A percentile compares a stretch with the other conserved stretches of the same genome.
Conservation (phyloP, 805 yeast genomes). For the Cyberlindnera mycetangii region DNA sequence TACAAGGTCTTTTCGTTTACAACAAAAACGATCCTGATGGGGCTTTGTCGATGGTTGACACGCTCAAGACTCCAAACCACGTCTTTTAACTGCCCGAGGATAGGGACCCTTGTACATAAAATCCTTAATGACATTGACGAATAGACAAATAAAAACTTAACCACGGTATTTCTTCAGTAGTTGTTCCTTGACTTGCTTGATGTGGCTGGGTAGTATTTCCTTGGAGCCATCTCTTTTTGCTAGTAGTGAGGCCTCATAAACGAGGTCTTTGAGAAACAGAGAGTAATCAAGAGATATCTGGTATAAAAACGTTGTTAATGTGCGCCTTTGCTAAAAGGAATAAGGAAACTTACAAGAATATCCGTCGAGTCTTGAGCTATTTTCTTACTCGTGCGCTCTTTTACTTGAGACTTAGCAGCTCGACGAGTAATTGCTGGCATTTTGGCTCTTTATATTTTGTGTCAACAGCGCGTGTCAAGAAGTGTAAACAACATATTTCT, state of each 20-base stretch:
- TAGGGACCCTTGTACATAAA: slow-evolving; percentile 15
- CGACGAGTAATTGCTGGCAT: slow-evolving; percentile 21
- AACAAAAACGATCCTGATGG: slow-evolving; percentile 78
- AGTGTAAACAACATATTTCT: neutral
- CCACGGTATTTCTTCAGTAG: slow-evolving; percentile 39
- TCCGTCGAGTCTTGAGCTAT: slow-evolving; percentile 40
- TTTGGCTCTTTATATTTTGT: neutral
- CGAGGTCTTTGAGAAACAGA: slow-evolving; percentile 39
- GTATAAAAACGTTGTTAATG: neutral
- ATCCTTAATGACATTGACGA: slow-evolving; percentile 1
- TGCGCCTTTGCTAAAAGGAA: neutral
- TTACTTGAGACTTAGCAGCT: slow-evolving; percentile 24
- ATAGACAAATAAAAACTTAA: neutral
- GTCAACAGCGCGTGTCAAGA: neutral
- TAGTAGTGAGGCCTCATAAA: slow-evolving; percentile 37
- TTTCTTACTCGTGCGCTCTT: slow-evolving; percentile 21
- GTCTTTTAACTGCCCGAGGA: slow-evolving; percentile 24
- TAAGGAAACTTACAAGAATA: slow-evolving; percentile 29
- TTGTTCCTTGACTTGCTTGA: slow-evolving; percentile 33
- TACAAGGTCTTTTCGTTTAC: slow-evolving; percentile 93
- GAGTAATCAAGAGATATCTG: slow-evolving; percentile 44
- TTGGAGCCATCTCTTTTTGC: slow-evolving; percentile 41
- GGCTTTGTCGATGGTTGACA: slow-evolving; percentile 63
- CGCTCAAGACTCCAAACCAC: slow-evolving; percentile 33
- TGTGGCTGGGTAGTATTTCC: slow-evolving; percentile 40